Base-by-base conservation (phyloP, 441 rosid species). In the Rhodomyrtus psidioides region DNA sequence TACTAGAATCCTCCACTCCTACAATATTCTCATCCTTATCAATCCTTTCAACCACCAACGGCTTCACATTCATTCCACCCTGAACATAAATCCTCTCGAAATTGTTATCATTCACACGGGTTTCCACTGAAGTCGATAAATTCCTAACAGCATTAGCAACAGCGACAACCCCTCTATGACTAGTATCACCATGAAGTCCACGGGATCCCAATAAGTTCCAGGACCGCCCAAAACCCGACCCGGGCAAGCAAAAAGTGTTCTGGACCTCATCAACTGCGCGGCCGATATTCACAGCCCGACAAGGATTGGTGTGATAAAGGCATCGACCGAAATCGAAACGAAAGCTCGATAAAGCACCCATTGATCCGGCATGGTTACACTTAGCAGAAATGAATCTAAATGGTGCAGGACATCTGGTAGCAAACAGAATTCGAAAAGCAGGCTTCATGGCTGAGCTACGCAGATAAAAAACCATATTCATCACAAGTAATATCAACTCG, bases 81-180 rank as follows among this genome's bases (percentile, higher is more conserved):
- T 87, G 84, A 53, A 87, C 88, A 76, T 87, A 87, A 79, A 87
- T 81, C 86, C 86, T 87, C 88, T 87, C 88, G n/a, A 87, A 87
- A 49, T 84, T 84, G 19, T 84, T 87, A 30, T 87, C 88, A 79
- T 87, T 87, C 56, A 87, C 86, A 7, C 74, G 74, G 58, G 86
- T 86, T 26, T 83, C 88, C 83, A 83, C 83, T 28, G 86, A 83
- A 5, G 88, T 86, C 6, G 88, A 87, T 21, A 53, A 84, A 81
- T 39, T 42, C 55, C 86, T 87, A 57, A 87, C 86, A 83, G 83
- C 76, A 44, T 62, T 70, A 24, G 88, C 82, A 55, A 83, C 26
- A 34, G 56, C 85, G 24, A 55, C 24, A 75, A 74, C 74, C 44
- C 84, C 65, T 82, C 85, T 39, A 54, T 44, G 27, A 55, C 81